Base-by-base conservation (phyloP, 305 asterid species). In the Plantago lanceolata region DNA sequence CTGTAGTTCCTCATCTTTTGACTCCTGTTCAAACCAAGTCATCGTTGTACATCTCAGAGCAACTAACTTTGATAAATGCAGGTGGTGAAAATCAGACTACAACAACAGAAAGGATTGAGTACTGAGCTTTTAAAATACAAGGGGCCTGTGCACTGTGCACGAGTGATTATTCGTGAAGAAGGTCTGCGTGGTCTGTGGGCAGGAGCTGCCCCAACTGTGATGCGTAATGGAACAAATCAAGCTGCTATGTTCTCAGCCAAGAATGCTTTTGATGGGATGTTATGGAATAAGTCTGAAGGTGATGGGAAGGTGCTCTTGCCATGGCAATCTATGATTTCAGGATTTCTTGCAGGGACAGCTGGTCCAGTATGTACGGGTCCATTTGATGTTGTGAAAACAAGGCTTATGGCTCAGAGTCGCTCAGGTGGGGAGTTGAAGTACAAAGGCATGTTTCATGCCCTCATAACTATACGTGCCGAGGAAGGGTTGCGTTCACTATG, bases 181-280 rank as follows among this genome's bases (percentile, higher is more conserved):
- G 98, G 98, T 50, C 3, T 92, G 9, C 75, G 74, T 18, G 97
- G 97, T 69, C 85, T 92, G 48, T 92, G 98, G 98, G 82, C 97
- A 0, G 98, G 98, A 53, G 97, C 96, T 20, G 70, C 96, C 66
- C 98, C 98, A 64, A 92, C 98, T 2, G 88, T 89, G 55, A 92
- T 92, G 97, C 98, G 98, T 48, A 92, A 92, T 35, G 98, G 98
- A 66, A 92, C 95, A 0, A 92, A 92, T 76, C 98, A 92, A 66
- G 98, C 98, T 0, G 98, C 97, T 48, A 92, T 92, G 98, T 92
- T 92, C 55, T 71, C 94, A 3, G 98, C 98, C 68, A 92, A 92
- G 71, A 92, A 92, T 68, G 84, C 96, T 68, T 87, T 89, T 48
- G 98, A 92, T 47, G 84, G 83, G 54, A 3, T 85, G 24, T 59